A percentile compares a stretch with the other conserved stretches of the same genome.
Evolutionary conservation across 352 stramenopile species (phyloP).

Genomic region (Phytophthora fragariae): DNA sequence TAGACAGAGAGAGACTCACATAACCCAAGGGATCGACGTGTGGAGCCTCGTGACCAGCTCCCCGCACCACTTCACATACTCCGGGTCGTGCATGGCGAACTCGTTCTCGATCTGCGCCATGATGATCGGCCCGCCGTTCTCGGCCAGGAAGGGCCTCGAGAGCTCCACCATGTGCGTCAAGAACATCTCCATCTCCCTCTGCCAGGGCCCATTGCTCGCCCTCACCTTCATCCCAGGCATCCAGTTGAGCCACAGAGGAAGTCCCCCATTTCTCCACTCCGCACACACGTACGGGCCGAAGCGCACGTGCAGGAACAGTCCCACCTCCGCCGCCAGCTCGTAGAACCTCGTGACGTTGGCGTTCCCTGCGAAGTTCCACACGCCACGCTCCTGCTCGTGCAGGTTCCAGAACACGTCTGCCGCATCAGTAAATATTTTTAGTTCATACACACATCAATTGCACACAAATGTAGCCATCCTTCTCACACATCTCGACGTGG

Average conservation of each 20-base stretch:
- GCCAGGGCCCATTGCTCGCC: slow-evolving; percentile 50
- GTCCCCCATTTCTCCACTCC: slow-evolving; percentile 72
- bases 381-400: slow-evolving; percentile 62
- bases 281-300: slow-evolving; percentile 77
- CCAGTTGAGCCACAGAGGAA: slow-evolving; percentile 68
- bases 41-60: slow-evolving; percentile 57
- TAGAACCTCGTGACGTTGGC: slow-evolving; percentile 74
- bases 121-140: slow-evolving; percentile 73
- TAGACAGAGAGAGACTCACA: slow-evolving; percentile 42
- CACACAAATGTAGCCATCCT: too few relatives aligned
- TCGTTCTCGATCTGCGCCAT: slow-evolving; percentile 81
- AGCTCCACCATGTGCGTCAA: slow-evolving; percentile 69
- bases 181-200: slow-evolving; percentile 70
- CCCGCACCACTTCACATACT: slow-evolving; percentile 67
- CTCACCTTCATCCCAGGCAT: slow-evolving; percentile 59
- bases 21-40: slow-evolving; percentile 77
- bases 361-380: slow-evolving; percentile 57
- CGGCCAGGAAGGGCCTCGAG: slow-evolving; percentile 68
- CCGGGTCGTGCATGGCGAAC: slow-evolving; percentile 55
- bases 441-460: too few relatives aligned
- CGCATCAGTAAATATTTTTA: too few relatives aligned
- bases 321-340: slow-evolving; percentile 55
- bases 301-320: slow-evolving; percentile 75
- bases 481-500: slow-evolving; percentile 74
- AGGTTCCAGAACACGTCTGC: slow-evolving; percentile 81